phyloP scores from a whole-genome alignment of 2,329 filamentous ascomycete genomes.

The Fusarium incarnatum region DNA sequence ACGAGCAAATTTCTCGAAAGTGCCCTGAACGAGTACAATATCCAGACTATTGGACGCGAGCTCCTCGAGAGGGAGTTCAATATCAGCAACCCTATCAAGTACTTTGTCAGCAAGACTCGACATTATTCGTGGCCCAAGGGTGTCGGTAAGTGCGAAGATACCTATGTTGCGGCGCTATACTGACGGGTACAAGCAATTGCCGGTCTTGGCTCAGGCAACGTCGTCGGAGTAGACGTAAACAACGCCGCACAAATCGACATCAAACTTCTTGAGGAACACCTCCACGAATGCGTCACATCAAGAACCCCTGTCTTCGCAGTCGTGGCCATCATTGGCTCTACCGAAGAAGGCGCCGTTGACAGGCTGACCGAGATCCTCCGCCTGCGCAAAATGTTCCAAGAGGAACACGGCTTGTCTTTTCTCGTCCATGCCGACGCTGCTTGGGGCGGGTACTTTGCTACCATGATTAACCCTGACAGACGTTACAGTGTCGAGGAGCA shows the following conservation, averaged over 20 bases:
- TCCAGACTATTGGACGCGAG: constrained; percentile 57
- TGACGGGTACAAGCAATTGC: constrained; percentile 51
- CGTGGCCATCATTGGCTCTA: constrained; percentile 60
- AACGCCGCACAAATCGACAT: constrained; percentile 55
- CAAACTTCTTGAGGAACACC: constrained; percentile 46
- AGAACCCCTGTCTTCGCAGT: constrained; percentile 56
- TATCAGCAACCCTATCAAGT: constrained; percentile 49
- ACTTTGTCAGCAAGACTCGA: constrained; percentile 55
- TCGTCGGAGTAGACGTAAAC: constrained; percentile 56
- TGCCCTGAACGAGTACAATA: constrained; percentile 43
- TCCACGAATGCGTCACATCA: constrained; percentile 48
- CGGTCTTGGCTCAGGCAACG: constrained; percentile 58
- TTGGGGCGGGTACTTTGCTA: constrained; percentile 63
- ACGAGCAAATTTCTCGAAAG: constrained; percentile 52
- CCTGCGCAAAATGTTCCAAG: constrained; percentile 56
- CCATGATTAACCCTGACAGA: constrained; percentile 55
- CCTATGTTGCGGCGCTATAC: too few relatives aligned
- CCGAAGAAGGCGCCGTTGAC: constrained; percentile 62
- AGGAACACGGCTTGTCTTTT: constrained; percentile 56
- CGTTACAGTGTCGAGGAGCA: constrained; percentile 13
- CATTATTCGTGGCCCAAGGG: constrained; percentile 64
- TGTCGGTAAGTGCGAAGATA: constrained; percentile 50
- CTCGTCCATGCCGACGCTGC: constrained; percentile 61
- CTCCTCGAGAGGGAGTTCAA: constrained; percentile 51
- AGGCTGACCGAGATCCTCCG: constrained; percentile 52